A percentile compares a stretch with the other conserved stretches of the same genome.
Evolutionary conservation across 129 eudicot species (phyloP).

Genomic region (Dittrichia graveolens): DNA sequence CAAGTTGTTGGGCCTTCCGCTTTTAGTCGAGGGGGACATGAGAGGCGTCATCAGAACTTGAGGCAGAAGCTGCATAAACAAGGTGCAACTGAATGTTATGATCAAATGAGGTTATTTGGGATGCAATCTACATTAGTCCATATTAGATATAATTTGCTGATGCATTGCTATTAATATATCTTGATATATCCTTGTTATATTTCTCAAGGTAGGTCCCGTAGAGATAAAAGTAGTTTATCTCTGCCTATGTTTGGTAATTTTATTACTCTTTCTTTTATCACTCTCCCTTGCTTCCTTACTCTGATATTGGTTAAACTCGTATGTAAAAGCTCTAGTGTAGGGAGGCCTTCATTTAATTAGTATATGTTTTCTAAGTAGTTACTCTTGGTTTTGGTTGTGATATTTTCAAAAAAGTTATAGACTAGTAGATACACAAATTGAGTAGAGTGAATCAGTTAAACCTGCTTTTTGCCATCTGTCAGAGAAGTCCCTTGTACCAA

Average conservation of each 20-base stretch:
- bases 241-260: not conserved
- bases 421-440: not conserved
- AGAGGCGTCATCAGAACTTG: too few species aligned
- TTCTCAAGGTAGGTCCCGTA: too few species aligned
- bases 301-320: slow-evolving; percentile 3
- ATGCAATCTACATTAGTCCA: too few species aligned
- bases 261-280: not conserved
- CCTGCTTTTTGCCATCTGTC: slow-evolving; percentile 13
- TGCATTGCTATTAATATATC: too few species aligned
- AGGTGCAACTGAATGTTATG: too few species aligned
- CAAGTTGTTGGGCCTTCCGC: too few species aligned
- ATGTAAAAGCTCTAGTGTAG: slow-evolving; percentile 7
- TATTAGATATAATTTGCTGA: too few species aligned
- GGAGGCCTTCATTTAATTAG: slow-evolving; percentile 15
- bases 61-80: too few species aligned
- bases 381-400: slow-evolving; percentile 14
- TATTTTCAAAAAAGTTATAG: not conserved
- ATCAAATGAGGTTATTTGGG: too few species aligned
- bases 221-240: not conserved
- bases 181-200: too few species aligned
- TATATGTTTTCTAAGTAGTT: slow-evolving; percentile 18
- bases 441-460: slow-evolving; percentile 15
- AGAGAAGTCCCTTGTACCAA: slow-evolving; percentile 12
- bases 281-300: not conserved
- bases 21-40: too few species aligned